Percentiles rank a stretch among this genome's conserved stretches.
Conservation (phyloP, 495 filamentous ascomycete genomes). For the Zalerion maritima region DNA sequence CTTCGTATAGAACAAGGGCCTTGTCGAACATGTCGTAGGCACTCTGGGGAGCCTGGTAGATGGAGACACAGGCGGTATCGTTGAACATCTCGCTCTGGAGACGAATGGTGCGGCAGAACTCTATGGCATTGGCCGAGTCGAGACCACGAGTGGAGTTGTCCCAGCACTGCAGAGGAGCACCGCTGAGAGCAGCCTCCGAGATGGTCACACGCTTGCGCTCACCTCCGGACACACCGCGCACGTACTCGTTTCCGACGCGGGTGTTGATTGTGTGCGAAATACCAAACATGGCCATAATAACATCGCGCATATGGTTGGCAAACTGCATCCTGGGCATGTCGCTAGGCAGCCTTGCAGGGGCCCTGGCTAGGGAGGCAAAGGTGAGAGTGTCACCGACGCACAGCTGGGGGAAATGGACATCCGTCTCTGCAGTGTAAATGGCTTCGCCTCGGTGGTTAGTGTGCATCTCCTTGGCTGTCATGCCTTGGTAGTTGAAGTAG, state of each 20-base stretch:
- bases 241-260: slow-evolving; percentile 62
- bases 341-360: slow-evolving; percentile 45
- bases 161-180: slow-evolving; percentile 65
- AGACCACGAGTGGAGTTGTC: slow-evolving; percentile 73
- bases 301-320: slow-evolving; percentile 50
- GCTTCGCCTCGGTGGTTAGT: slow-evolving; percentile 59
- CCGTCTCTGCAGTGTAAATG: slow-evolving; percentile 69
- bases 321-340: slow-evolving; percentile 46
- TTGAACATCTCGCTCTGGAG: slow-evolving; percentile 49
- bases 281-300: slow-evolving; percentile 69
- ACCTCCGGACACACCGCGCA: slow-evolving; percentile 68
- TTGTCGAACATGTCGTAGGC: slow-evolving; percentile 74
- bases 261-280: slow-evolving; percentile 66
- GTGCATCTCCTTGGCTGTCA: slow-evolving; percentile 47
- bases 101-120: slow-evolving; percentile 58
- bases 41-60: slow-evolving; percentile 69
- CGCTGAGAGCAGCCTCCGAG: slow-evolving; percentile 52
- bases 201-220: slow-evolving; percentile 77
- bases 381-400: slow-evolving; percentile 64
- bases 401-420: slow-evolving; percentile 72
- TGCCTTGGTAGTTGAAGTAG: slow-evolving; percentile 63
- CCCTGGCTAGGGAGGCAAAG: slow-evolving; percentile 58
- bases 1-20: slow-evolving; percentile 64
- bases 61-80: slow-evolving; percentile 57
- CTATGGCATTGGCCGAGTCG: slow-evolving; percentile 68